Percentiles rank a stretch among this genome's conserved stretches.
Conservation (phyloP, 129 eudicot species). For the Centrapalus pauciflorus region DNA sequence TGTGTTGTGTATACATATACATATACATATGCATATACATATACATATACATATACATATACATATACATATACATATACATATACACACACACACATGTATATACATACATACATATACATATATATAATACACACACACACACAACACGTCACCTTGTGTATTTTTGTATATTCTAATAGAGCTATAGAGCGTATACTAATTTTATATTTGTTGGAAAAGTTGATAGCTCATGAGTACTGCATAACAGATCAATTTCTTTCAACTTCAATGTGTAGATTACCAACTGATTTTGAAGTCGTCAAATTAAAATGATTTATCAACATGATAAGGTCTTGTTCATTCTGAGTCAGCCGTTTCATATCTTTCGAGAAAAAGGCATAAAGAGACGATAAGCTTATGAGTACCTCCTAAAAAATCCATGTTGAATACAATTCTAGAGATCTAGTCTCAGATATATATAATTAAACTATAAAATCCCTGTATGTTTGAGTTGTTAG, state of each 20-base stretch:
- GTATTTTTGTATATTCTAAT: neutral
- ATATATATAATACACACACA: too few species aligned
- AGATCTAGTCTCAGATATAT: neutral
- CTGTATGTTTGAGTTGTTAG: neutral
- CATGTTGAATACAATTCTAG: too few species aligned
- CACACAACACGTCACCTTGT: too few species aligned
- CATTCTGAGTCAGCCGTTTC: neutral
- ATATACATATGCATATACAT: too few species aligned
- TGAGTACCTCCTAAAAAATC: too few species aligned
- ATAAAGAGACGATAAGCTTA: too few species aligned
- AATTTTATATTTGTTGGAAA: neutral
- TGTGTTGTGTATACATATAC: neutral
- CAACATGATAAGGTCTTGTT: neutral
- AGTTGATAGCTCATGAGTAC: neutral
- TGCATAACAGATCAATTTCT: neutral
- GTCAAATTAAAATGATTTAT: neutral
- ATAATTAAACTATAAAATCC: neutral
- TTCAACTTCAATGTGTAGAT: neutral
- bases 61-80: too few species aligned
- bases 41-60: too few species aligned
- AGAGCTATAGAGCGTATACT: neutral
- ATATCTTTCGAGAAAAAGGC: neutral
- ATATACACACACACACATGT: too few species aligned
- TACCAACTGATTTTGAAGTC: neutral
- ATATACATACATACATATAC: too few species aligned